Evolutionary conservation across 208 protist genomes (phyloP).

Genomic region (Spongospora subterranea): DNA sequence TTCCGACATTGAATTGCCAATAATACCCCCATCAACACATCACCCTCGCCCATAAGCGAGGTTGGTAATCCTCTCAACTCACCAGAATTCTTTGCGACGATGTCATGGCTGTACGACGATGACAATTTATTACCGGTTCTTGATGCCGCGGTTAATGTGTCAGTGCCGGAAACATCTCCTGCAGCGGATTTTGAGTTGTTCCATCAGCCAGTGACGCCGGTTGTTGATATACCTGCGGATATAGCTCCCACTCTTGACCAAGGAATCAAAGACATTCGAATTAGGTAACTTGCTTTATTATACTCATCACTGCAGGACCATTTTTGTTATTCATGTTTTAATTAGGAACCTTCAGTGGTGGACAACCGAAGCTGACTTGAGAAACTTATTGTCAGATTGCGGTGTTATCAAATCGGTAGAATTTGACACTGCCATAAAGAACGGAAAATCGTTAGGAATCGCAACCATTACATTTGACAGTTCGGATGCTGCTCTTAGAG

Average conservation of each 20-base stretch:
- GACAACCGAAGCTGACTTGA: not conserved
- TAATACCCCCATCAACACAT: no score
- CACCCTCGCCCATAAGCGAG: no score
- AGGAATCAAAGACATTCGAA: not conserved
- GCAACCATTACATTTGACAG: not conserved
- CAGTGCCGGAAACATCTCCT: not conserved
- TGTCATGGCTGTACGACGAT: constrained; percentile 51
- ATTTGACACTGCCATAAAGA: constrained; percentile 40
- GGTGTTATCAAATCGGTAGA: constrained; percentile 11
- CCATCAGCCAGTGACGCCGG: not conserved
- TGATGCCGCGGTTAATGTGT: not conserved
- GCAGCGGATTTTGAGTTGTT: not conserved
- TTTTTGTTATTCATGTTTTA: not conserved
- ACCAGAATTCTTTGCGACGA: no score
- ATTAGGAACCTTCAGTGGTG: constrained; percentile 53
- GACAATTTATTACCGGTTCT: not conserved
- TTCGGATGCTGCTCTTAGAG: constrained; percentile 35
- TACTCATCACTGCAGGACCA: not conserved
- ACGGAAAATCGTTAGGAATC: constrained; percentile 34
- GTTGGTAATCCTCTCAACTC: no score
- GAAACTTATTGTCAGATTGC: constrained; percentile 3
- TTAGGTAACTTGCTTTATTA: not conserved
- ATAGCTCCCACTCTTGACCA: not conserved
- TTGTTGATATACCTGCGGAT: not conserved
- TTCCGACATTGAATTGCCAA: no score